Evolutionary conservation across 129 eudicot species (phyloP), one percentile per base, ranked within the genome.

Genomic region (Calendula officinalis): DNA sequence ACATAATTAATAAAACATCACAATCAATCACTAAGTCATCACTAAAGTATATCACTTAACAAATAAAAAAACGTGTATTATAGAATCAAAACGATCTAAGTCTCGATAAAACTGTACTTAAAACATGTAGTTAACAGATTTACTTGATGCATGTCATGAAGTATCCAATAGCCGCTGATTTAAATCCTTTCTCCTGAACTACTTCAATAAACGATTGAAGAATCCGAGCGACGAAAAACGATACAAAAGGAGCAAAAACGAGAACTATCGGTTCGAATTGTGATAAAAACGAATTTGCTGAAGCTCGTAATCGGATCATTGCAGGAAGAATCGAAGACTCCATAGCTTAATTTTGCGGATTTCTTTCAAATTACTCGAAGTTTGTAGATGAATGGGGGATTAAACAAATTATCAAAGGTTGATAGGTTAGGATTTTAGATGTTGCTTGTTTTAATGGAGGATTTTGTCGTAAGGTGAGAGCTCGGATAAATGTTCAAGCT

Each of bases 141-240:
- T 87, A 87, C 96, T 91, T 87, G 88, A 83, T 5, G 41, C 55
- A 66, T 45, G 67, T 47, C 88, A 91, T 82, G 72, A 85, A 55
- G 66, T 79, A 57, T 56, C 75, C 84, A 12, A 84, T 41, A 15
- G 78, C 36, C 5, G 90, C 17, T n/a, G 88, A 48, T 67, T 80
- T 91, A 16, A 87, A 15, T 53, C 98, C 98, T 54, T 83, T 76
- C 15, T 91, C 94, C 5, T 38, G 76, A 27, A 91, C 33, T 1
- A 60, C 64, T 5, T 36, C 13, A 39, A 91, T 6, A 33, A 78
- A 36, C 7, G 88, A 78, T 39, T 74, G 94, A 56, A 87, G 8
- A 54, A 63, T 9, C 40, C 78, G 73, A 32, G 94, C 98, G 36
- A 80, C 0, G 22, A 82, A 62, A 39, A 91, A 55, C 17, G 98